Percentiles rank a stretch among this genome's conserved stretches.
These are phyloP conservation scores for Cnidoscolus chayamansa DNA, from an alignment of 441 rosid species.

Conservation along the genomic window DNA sequence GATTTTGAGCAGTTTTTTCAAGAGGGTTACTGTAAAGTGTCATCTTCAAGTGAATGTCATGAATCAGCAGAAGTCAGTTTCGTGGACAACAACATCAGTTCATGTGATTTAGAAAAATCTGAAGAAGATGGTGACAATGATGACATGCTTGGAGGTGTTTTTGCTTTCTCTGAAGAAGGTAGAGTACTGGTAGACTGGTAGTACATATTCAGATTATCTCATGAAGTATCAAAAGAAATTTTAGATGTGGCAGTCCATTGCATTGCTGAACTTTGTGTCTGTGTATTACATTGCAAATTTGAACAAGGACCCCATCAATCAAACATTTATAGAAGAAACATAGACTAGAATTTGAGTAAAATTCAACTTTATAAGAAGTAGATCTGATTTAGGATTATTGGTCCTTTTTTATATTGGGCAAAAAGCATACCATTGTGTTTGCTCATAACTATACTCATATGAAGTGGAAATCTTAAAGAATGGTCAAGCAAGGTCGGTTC, in stretches of 20 bases:
- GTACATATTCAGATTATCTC: not conserved
- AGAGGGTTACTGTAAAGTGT: slow-evolving; percentile 53
- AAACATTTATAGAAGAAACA: slow-evolving; percentile 1
- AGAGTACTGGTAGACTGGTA: slow-evolving; percentile 3
- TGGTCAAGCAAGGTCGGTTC: not conserved
- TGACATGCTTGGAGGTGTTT: slow-evolving; percentile 84
- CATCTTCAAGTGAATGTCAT: slow-evolving; percentile 26
- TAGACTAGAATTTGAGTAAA: not conserved
- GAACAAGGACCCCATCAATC: not conserved
- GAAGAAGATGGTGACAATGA: slow-evolving; percentile 65
- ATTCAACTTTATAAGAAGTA: not conserved
- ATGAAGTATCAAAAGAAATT: not conserved
- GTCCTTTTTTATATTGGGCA: not conserved
- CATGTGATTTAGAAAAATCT: slow-evolving; percentile 53
- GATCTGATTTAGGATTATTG: not conserved
- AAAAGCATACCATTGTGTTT: not conserved
- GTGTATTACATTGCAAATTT: not conserved
- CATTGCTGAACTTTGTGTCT: slow-evolving; percentile 4
- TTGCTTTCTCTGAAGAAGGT: slow-evolving; percentile 94
- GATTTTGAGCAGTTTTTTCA: slow-evolving; percentile 63
- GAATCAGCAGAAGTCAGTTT: slow-evolving; percentile 43
- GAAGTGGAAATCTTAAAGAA: not conserved
- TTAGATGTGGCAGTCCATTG: not conserved
- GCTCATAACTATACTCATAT: not conserved
- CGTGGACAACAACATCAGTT: slow-evolving; percentile 42